phyloP scores from a whole-genome alignment of 495 filamentous ascomycete genomes.

The Trichoderma asperelloides region DNA sequence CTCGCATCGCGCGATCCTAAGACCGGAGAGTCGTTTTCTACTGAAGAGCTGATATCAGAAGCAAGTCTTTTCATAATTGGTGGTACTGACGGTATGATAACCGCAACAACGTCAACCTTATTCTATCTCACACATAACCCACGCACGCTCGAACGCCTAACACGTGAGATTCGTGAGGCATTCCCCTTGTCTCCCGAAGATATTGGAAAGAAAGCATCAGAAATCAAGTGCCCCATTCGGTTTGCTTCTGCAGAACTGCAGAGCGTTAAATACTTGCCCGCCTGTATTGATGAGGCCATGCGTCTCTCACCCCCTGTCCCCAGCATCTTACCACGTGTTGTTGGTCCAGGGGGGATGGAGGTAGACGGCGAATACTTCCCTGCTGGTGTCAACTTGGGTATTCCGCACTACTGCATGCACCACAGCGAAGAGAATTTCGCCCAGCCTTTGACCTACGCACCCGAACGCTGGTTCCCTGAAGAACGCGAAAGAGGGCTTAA shows the following conservation, averaged over 20 bases:
- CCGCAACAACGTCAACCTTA: background rate
- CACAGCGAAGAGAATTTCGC: background rate
- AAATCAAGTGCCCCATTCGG: background rate
- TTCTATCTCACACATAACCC: background rate
- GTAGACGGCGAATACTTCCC: background rate
- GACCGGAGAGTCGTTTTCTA: background rate
- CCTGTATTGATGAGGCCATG: background rate
- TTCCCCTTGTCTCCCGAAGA: background rate
- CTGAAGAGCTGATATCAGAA: background rate
- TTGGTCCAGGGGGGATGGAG: background rate
- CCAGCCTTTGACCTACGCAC: background rate
- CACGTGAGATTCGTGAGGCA: background rate
- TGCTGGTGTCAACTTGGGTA: background rate
- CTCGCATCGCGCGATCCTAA: background rate
- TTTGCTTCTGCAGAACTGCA: background rate
- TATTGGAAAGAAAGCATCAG: background rate
- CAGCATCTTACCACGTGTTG: background rate
- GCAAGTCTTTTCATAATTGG: slow-evolving; percentile 1
- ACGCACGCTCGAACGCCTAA: background rate
- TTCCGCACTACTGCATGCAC: background rate
- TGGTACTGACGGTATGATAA: background rate
- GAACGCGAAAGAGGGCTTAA: background rate
- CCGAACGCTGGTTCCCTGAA: background rate
- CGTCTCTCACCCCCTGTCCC: background rate
- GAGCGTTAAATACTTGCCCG: background rate